Conservation (phyloP, 176 grass and related monocot species). For the Phoenix dactylifera region DNA sequence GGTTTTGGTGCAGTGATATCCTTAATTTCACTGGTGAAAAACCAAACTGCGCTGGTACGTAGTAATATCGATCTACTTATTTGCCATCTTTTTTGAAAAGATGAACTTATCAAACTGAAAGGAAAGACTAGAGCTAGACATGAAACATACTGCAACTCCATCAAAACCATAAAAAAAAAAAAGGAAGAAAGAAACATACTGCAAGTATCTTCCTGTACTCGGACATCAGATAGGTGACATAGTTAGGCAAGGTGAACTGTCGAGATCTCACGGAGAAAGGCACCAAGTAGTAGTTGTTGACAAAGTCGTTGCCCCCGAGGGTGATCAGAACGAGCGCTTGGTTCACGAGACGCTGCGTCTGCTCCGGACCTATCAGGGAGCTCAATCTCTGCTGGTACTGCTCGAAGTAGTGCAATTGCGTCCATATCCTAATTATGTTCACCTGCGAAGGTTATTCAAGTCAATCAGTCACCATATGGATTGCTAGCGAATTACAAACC, state of each 20-base stretch:
- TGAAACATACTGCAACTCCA: too few species aligned
- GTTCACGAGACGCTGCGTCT: conserved; percentile 24
- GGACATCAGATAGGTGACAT: conserved; percentile 51
- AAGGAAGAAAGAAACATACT: conserved; percentile 11
- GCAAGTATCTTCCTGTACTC: conserved; percentile 66
- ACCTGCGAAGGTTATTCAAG: conserved; percentile 22
- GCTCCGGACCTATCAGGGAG: conserved; percentile 27
- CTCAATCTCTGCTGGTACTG: conserved; percentile 70
- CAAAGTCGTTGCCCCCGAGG: conserved; percentile 90
- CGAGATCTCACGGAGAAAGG: conserved; percentile 64
- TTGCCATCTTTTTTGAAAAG: too few species aligned
- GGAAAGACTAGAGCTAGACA: too few species aligned
- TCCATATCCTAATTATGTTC: conserved; percentile 73
- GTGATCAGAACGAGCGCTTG: conserved; percentile 61
- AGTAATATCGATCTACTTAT: too few species aligned
- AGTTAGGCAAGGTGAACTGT: conserved; percentile 67
- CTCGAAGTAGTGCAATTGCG: conserved; percentile 60
- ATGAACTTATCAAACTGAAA: too few species aligned
- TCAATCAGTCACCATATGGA: too few species aligned
- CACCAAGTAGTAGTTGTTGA: conserved; percentile 98
- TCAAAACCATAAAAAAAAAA: too few species aligned
- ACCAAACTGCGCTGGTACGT: too few species aligned
- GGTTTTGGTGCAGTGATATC: too few species aligned
- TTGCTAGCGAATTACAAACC: too few species aligned
- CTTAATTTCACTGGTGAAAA: too few species aligned